A percentile compares a stretch with the other conserved stretches of the same genome.
Conservation (phyloP, 106 monocot species). For the Dioscorea alata region DNA sequence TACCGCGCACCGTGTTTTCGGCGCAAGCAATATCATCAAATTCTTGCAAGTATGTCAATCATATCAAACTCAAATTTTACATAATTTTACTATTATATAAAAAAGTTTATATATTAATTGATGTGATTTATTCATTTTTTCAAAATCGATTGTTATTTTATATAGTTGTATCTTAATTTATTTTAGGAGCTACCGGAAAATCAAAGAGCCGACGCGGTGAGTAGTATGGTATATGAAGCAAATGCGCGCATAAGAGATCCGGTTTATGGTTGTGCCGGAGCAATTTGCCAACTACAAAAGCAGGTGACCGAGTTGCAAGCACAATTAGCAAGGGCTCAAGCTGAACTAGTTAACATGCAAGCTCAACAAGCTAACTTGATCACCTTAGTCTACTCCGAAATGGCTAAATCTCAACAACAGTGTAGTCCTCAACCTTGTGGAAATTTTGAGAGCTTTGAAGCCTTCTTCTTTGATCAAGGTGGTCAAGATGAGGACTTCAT, state of each 20-base stretch:
- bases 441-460: too few relatives aligned
- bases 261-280: constrained; percentile 11
- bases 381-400: background rate
- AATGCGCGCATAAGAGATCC: constrained; percentile 12
- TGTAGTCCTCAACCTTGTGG: too few relatives aligned
- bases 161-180: background rate
- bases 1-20: constrained; percentile 20
- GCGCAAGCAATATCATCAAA: constrained; percentile 24
- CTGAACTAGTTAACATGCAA: constrained; percentile 2
- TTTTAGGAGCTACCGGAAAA: constrained; percentile 11
- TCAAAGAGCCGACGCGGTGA: constrained; percentile 8
- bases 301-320: constrained; percentile 14
- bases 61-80: too few relatives aligned
- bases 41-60: constrained; percentile 11
- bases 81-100: too few relatives aligned
- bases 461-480: too few relatives aligned
- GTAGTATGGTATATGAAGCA: constrained; percentile 18
- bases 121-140: too few relatives aligned
- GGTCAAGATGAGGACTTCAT: too few relatives aligned
- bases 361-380: constrained; percentile 1
- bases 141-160: background rate
- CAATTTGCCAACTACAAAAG: constrained; percentile 12
- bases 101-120: too few relatives aligned
- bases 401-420: background rate
- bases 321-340: constrained; percentile 6